A percentile compares a stretch with the other conserved stretches of the same genome.
These are phyloP conservation scores for Micromonas pusilla DNA, from an alignment of 139 green algal genomes.

Conservation along the genomic window DNA sequence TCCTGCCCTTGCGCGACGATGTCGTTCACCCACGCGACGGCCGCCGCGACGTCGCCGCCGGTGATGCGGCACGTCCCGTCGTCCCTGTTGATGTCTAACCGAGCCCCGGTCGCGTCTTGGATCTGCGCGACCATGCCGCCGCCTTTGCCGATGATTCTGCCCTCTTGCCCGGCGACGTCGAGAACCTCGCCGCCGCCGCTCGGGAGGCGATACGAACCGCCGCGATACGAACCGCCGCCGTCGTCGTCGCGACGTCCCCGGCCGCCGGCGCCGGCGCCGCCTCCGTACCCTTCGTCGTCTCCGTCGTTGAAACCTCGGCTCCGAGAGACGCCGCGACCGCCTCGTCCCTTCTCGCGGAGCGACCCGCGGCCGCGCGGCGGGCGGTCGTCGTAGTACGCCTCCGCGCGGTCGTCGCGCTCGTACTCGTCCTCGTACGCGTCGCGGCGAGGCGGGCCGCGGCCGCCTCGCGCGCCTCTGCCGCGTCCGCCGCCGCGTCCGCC, in stretches of 20 bases:
- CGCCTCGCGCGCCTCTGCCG: not conserved
- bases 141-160: not conserved
- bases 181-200: not conserved
- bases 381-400: not conserved
- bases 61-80: constrained; percentile 79
- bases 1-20: not conserved
- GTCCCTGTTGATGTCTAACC: constrained; percentile 40
- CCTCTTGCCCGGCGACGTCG: not conserved
- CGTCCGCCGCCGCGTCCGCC: not conserved
- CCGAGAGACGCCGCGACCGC: not conserved
- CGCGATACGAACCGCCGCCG: not conserved
- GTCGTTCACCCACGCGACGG: not conserved
- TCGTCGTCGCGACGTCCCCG: not conserved
- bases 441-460: not conserved
- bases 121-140: constrained; percentile 5
- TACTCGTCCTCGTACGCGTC: not conserved
- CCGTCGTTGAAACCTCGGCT: not conserved
- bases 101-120: constrained; percentile 15
- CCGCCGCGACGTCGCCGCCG: constrained; percentile 42
- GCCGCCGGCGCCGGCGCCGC: not conserved
- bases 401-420: not conserved
- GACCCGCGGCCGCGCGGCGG: not conserved
- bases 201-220: not conserved
- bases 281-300: not conserved
- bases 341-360: not conserved